These are phyloP conservation scores for Zygnema cylindricum DNA, from an alignment of 139 green algal species.

Conservation along the genomic window DNA sequence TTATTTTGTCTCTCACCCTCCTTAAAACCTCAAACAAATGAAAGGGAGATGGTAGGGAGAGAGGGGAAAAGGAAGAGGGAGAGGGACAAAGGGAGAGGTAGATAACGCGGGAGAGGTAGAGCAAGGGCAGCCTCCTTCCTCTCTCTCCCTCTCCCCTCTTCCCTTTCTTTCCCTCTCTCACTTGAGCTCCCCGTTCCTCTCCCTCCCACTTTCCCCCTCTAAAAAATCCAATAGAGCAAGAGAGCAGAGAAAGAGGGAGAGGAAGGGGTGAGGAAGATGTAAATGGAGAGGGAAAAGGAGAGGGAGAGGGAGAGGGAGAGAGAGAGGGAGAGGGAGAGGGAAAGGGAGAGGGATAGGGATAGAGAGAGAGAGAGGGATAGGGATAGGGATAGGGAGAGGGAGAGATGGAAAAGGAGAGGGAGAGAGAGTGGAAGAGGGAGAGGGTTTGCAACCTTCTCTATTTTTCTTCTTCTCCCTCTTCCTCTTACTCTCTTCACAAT, in stretches of 20 bases:
- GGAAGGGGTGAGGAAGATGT: neutral
- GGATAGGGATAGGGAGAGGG: too few relatives aligned
- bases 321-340: neutral
- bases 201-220: neutral
- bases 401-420: too few relatives aligned
- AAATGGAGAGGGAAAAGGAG: neutral
- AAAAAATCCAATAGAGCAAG: too few relatives aligned
- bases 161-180: neutral
- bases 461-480: slow-evolving; percentile 4
- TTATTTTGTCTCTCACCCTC: too few relatives aligned
- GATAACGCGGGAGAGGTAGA: neutral
- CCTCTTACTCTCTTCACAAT: too few relatives aligned
- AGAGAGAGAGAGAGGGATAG: too few relatives aligned
- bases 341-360: neutral
- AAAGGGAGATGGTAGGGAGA: too few relatives aligned
- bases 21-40: too few relatives aligned
- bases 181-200: neutral
- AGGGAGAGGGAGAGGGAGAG: neutral
- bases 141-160: slow-evolving; percentile 1
- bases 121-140: neutral
- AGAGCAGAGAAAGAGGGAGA: neutral
- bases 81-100: neutral
- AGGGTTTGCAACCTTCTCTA: slow-evolving; percentile 10
- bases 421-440: too few relatives aligned
- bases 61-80: neutral